Conservation (phyloP, 768 basidiomycete species). For the Mycena filopes region DNA sequence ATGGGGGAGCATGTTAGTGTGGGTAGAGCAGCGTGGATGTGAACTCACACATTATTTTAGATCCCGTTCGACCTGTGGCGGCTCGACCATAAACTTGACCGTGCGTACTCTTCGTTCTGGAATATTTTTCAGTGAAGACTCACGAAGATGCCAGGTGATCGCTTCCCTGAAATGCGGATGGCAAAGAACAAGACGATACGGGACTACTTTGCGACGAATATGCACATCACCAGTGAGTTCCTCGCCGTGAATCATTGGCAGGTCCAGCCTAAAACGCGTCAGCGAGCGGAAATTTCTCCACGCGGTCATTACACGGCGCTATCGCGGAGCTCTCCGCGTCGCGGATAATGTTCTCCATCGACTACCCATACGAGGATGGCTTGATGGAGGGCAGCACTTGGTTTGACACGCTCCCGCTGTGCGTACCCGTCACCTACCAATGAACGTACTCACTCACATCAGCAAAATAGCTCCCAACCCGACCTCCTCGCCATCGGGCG, state of each 20-base stretch:
- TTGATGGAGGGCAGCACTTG: slow-evolving; percentile 34
- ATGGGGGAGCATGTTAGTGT: slow-evolving; percentile 32
- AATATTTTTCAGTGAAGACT: neutral
- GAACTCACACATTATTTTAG: neutral
- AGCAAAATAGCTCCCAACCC: slow-evolving; percentile 19
- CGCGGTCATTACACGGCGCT: slow-evolving; percentile 28
- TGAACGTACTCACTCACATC: neutral
- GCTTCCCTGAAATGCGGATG: slow-evolving; percentile 34
- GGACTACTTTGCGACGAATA: slow-evolving; percentile 34
- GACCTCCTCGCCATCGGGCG: slow-evolving; percentile 34
- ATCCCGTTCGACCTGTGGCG: slow-evolving; percentile 36
- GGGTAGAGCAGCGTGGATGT: no score
- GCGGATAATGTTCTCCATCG: slow-evolving; percentile 34
- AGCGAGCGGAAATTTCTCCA: slow-evolving; percentile 34
- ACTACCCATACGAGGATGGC: slow-evolving; percentile 35
- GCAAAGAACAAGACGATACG: slow-evolving; percentile 32
- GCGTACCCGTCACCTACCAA: neutral
- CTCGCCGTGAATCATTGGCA: neutral
- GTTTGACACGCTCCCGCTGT: slow-evolving; percentile 32
- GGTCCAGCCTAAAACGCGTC: neutral
- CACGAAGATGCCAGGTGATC: slow-evolving; percentile 21
- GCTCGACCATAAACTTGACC: slow-evolving; percentile 35
- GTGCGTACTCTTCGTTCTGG: slow-evolving; percentile 5
- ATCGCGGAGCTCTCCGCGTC: slow-evolving; percentile 28
- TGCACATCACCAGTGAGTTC: slow-evolving; percentile 37